phyloP scores from a whole-genome alignment of 805 yeast genomes.

The Alloascoidea hylecoeti region DNA sequence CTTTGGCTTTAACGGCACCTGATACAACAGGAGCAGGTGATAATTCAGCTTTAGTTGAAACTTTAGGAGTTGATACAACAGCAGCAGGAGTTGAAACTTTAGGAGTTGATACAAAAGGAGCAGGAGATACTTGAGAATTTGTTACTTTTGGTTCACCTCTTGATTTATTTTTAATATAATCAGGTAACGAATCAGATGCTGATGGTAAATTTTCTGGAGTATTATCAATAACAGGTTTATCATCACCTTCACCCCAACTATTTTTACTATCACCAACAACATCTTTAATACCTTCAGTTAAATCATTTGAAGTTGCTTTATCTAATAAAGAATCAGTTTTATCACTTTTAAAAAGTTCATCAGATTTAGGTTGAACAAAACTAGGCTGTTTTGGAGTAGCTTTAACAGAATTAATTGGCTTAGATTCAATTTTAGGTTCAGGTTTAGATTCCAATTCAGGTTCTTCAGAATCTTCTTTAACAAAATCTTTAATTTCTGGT shows the following conservation, averaged over 20 bases:
- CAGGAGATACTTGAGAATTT: not conserved
- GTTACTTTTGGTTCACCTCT: not conserved
- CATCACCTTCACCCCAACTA: conserved; percentile 23
- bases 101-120: not conserved
- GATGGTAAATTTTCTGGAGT: conserved; percentile 8
- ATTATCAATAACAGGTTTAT: conserved; percentile 7
- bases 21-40: conserved; percentile 4
- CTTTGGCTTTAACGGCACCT: conserved; percentile 20
- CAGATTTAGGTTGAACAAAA: conserved; percentile 8
- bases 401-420: conserved; percentile 6
- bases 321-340: conserved; percentile 31
- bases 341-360: conserved; percentile 23
- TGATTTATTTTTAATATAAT: conserved; percentile 1
- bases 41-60: conserved; percentile 4
- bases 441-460: not conserved
- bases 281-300: conserved; percentile 11
- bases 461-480: not conserved
- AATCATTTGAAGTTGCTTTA: conserved; percentile 31
- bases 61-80: conserved; percentile 2
- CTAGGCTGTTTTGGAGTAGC: conserved; percentile 11
- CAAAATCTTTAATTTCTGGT: conserved; percentile 8
- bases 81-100: too few relatives aligned
- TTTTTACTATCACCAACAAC: conserved; percentile 11
- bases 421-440: conserved; percentile 7
- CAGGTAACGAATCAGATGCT: conserved; percentile 8